A percentile compares a stretch with the other conserved stretches of the same genome.
Evolutionary conservation across 495 filamentous ascomycete species (phyloP).

Genomic region (Penicillium turbatum): DNA sequence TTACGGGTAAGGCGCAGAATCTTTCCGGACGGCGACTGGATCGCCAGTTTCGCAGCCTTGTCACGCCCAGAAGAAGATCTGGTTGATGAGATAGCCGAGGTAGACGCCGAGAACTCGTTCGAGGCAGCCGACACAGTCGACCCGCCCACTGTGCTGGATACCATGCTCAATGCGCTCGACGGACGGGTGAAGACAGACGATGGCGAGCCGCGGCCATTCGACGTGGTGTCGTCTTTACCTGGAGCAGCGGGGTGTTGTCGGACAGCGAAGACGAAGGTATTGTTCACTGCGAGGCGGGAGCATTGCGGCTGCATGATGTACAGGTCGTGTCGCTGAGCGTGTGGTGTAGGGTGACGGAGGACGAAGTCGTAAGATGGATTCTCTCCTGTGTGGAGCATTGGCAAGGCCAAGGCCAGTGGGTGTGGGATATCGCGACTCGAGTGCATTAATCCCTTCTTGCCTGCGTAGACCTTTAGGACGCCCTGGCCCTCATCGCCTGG

Average conservation of each 20-base stretch:
- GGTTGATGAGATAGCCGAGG: conserved; percentile 52
- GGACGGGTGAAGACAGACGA: conserved; percentile 64
- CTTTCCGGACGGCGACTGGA: conserved; percentile 93
- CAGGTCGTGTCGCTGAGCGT: conserved; percentile 92
- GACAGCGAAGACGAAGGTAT: conserved; percentile 95
- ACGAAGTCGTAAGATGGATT: conserved; percentile 94
- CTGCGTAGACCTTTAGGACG: conserved; percentile 89
- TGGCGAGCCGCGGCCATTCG: conserved; percentile 53
- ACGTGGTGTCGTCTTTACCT: conserved; percentile 41
- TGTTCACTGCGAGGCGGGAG: conserved; percentile 77
- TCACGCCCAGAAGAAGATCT: conserved; percentile 48
- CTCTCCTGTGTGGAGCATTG: conserved; percentile 81
- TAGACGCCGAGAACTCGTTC: conserved; percentile 45
- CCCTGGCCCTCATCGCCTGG: conserved; percentile 88
- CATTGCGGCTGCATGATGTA: conserved; percentile 97
- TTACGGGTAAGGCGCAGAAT: conserved; percentile 88
- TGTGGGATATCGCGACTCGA: conserved; percentile 92
- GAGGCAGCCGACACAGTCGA: conserved; percentile 40
- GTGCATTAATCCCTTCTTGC: conserved; percentile 92
- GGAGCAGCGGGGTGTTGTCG: conserved; percentile 81
- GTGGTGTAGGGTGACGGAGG: conserved; percentile 89
- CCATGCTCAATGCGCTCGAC: conserved; percentile 76
- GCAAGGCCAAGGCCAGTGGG: conserved; percentile 83
- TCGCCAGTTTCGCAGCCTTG: conserved; percentile 93
- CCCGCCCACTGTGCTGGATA: conserved; percentile 43